Evolutionary conservation across 2,329 filamentous ascomycete genomes (phyloP).

Genomic region (Fusarium newnesense): DNA sequence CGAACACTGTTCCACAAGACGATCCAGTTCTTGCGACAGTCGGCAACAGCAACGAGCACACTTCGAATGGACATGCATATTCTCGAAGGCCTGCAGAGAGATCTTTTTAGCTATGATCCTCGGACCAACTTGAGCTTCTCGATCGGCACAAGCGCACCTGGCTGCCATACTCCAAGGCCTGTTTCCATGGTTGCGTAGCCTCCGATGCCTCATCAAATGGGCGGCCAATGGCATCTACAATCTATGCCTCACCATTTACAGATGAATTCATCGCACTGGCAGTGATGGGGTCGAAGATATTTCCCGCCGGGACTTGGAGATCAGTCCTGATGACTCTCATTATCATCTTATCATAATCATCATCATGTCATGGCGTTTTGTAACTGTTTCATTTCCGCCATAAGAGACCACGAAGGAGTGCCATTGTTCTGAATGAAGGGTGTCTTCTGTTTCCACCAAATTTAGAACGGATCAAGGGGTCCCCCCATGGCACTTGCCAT

Average conservation of each 20-base stretch:
- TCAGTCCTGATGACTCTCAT: slow-evolving; percentile 31
- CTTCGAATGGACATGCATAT: slow-evolving; percentile 80
- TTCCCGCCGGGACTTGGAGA: not conserved
- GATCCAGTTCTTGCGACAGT: slow-evolving; percentile 77
- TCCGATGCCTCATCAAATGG: slow-evolving; percentile 36
- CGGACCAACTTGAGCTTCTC: slow-evolving; percentile 56
- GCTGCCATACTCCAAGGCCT: slow-evolving; percentile 42
- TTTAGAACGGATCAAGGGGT: too few species aligned
- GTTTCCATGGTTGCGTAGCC: slow-evolving; percentile 40
- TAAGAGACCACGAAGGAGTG: slow-evolving; percentile 24
- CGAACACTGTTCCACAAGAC: slow-evolving; percentile 75
- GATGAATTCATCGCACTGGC: slow-evolving; percentile 36
- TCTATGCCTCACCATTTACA: slow-evolving; percentile 42
- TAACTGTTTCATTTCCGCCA: slow-evolving; percentile 24
- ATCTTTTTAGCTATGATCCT: slow-evolving; percentile 53
- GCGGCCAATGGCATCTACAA: slow-evolving; percentile 39
- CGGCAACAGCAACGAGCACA: slow-evolving; percentile 78
- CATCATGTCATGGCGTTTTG: slow-evolving; percentile 38
- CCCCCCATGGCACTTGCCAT: too few species aligned
- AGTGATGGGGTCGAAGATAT: slow-evolving; percentile 10
- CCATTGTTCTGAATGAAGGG: too few species aligned
- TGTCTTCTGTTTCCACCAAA: too few species aligned
- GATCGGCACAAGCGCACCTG: slow-evolving; percentile 48
- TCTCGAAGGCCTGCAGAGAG: slow-evolving; percentile 65
- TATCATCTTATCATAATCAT: slow-evolving; percentile 18